Base-by-base conservation (phyloP, 1,284 basidiomycete genomes). In the Abortiporus biennis region DNA sequence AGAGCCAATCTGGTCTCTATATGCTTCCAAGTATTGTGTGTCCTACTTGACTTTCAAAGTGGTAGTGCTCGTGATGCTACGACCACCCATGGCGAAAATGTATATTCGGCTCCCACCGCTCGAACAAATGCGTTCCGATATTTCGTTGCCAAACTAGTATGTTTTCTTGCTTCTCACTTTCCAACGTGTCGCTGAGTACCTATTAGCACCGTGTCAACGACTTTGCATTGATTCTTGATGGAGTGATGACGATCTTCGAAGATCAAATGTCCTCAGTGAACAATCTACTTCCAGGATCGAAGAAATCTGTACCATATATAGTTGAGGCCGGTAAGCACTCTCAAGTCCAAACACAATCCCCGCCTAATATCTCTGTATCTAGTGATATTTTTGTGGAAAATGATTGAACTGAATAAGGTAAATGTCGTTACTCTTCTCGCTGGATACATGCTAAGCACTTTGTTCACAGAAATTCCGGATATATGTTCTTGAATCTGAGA, bases 301-400 rank as follows among this genome's bases (percentile, higher is more conserved):
- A 76, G 57, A 87, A 81, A 58, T 80, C 86, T 21, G 66, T 91
- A 31, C 85, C 87, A 0, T 89, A 92, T 56, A 71, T 92, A 36
- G 72, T 82, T 8, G 91, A 94, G 62, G 84, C 78, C 2, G 77
- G 89, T 90, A 50, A 55, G 85, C 37, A 35, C 38, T 6, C 12
- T 36, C 5, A 4, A 15, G 9, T 6, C 37, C 11, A 11, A 27
- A 20, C 11, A 22, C 4, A 9, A 30, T 35, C 29, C 8, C n/a
- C 9, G 23, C 17, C 23, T 12, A 25, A 17, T 34, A 34, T 36
- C 41, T 29, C 9, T 46, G 36, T 45, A 40, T 19, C 1, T 47
- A 91, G 88, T 91, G 41, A 72, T 93, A 41, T 74, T 96, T 41
- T 76, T 94, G 42, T 95, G 92, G 92, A 89, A 92, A 61, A 77